phyloP scores from a whole-genome alignment of 306 rosid genomes.

The Malus fusca region DNA sequence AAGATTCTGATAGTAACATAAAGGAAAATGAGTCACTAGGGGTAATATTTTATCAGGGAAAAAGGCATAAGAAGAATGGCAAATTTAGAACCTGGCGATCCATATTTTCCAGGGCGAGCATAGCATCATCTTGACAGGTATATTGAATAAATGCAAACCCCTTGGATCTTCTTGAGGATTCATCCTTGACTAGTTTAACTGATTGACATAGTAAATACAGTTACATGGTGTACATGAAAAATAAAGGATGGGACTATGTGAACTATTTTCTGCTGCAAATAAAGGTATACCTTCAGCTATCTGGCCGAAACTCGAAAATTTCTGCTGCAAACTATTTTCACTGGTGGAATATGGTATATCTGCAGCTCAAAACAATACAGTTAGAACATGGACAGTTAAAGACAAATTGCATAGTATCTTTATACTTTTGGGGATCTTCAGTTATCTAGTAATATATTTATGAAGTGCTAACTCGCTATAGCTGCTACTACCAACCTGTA shows the following conservation, averaged over 20 bases:
- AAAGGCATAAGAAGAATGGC: neutral
- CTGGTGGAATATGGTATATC: conserved; percentile 73
- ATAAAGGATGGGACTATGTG: neutral
- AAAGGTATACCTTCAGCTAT: conserved; percentile 43
- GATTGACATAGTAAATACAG: conserved; percentile 11
- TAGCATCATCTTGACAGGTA: conserved; percentile 63
- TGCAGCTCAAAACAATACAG: conserved; percentile 27
- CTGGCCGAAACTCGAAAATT: conserved; percentile 73
- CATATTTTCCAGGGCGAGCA: conserved; percentile 86
- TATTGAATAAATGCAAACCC: conserved; percentile 89
- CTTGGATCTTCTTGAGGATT: conserved; percentile 40
- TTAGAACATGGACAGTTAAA: conserved; percentile 2
- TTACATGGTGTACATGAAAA: neutral
- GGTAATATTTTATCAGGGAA: neutral
- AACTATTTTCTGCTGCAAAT: too few species aligned
- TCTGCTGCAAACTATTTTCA: conserved; percentile 52
- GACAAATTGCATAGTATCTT: neutral
- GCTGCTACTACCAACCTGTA: too few species aligned
- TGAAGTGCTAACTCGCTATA: neutral
- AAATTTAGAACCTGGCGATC: conserved; percentile 61
- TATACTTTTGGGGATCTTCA: neutral
- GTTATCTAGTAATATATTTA: neutral
- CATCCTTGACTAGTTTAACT: conserved; percentile 65
- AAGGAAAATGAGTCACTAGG: conserved; percentile 7
- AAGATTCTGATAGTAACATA: conserved; percentile 31